Conservation (phyloP, 331 rosid species). For the Cydonia oblonga region DNA sequence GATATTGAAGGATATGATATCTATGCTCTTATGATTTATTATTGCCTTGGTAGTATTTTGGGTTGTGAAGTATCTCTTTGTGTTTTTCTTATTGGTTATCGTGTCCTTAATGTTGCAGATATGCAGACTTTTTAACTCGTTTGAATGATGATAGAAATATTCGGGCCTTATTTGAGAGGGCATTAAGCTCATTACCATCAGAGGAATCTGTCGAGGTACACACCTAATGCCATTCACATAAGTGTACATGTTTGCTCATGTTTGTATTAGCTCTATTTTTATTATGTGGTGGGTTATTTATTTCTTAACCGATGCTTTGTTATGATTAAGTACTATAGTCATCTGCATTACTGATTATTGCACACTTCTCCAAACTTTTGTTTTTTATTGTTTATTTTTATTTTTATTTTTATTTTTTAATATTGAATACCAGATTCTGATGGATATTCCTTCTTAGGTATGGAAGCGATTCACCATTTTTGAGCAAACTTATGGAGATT, state of each 20-base stretch:
- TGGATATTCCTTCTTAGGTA: slow-evolving; percentile 36
- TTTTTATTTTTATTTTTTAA: too few relatives aligned
- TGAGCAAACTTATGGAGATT: slow-evolving; percentile 93
- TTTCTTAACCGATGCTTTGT: not conserved
- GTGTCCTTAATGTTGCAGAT: slow-evolving; percentile 44
- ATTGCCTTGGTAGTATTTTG: not conserved
- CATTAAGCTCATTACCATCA: slow-evolving; percentile 70
- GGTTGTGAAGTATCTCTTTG: not conserved
- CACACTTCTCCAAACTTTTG: not conserved
- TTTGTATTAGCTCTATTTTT: not conserved
- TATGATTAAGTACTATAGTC: not conserved
- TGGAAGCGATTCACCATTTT: slow-evolving; percentile 81
- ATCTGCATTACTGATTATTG: not conserved
- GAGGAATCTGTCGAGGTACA: slow-evolving; percentile 78
- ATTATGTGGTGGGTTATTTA: not conserved
- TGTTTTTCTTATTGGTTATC: not conserved
- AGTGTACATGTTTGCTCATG: not conserved
- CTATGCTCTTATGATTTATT: not conserved
- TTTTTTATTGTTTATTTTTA: not conserved
- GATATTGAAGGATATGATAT: not conserved
- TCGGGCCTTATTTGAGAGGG: slow-evolving; percentile 89
- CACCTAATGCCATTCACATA: not conserved
- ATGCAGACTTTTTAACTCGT: slow-evolving; percentile 86
- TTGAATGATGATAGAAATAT: slow-evolving; percentile 90
- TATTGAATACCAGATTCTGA: not conserved